Base-by-base conservation (phyloP, 331 rosid genomes). In the Quercus phellos region DNA sequence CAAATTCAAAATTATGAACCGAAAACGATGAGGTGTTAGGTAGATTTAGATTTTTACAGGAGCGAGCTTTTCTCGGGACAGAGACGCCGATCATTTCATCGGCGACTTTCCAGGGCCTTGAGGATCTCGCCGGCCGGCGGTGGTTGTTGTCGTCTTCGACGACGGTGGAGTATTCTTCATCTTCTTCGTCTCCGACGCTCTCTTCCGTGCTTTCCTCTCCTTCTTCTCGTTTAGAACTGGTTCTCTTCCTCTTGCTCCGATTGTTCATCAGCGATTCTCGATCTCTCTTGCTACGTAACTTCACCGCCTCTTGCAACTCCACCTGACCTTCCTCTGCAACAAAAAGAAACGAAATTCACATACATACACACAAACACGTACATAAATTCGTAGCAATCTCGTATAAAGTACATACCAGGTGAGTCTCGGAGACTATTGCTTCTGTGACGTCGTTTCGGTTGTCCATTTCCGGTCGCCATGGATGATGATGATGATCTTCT, bases 61-160 rank as follows among this genome's bases (percentile, higher is more conserved):
- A 89, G 83, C 97, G 97, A 82, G 96, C 90, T 78, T 90, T 92
- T 79, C 95, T 85, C 4, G 97, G 97, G 43, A 92, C 89, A 2
- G 76, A 53, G n/a, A 77, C 91, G 9, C 92, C 92, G 73, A 89
- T 89, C 82, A 85, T 55, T 70, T 87, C 89, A 9, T 81, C 85
- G 30, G 74, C 66, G 66, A 77, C 77, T 58, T 80, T 85, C 58
- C 86, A 70, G 60, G 60, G 88, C 66, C 66, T 77, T 35, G 18
- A 27, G 24, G 78, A 80, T 53, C 66, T 88, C 2, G 76, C 74
- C 74, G 87, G 73, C 83, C 85, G 78, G 79, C 87, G 87, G 67
- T 74, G 83, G 18, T 80, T 54, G 91, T 54, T 32, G 68, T 26
- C 1, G 73, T 70, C 10, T 85, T 55, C 51, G 79, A 87, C 71